A percentile compares a stretch with the other conserved stretches of the same genome.
These are phyloP conservation scores for Bryoglossum gracile DNA, from an alignment of 495 filamentous ascomycete species.

Conservation along the genomic window DNA sequence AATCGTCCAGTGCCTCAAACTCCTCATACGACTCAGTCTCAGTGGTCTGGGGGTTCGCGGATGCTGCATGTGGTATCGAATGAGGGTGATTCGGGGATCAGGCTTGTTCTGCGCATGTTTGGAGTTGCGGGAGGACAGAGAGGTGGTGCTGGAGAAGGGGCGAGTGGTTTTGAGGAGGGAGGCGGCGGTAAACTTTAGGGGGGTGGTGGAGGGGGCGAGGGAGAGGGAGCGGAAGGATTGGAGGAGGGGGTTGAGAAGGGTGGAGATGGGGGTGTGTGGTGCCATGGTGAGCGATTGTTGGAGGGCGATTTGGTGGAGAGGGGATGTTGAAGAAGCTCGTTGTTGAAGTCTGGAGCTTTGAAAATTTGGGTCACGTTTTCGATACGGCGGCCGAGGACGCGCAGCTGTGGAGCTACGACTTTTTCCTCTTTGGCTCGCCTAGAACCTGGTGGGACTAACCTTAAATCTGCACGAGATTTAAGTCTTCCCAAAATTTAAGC, in stretches of 20 bases:
- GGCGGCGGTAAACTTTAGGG: too few species aligned
- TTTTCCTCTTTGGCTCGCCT: too few species aligned
- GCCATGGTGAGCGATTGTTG: conserved; percentile 6
- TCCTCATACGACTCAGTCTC: conserved; percentile 76
- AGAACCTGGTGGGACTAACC: too few species aligned
- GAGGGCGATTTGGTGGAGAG: background rate
- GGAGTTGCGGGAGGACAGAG: conserved; percentile 1
- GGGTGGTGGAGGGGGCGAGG: conserved; percentile 1
- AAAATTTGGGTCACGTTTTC: background rate
- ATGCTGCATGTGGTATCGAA: conserved; percentile 26
- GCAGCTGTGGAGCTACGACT: too few species aligned
- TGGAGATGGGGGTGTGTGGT: conserved; percentile 6
- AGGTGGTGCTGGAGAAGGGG: conserved; percentile 6
- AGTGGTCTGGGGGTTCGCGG: conserved; percentile 45
- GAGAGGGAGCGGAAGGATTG: conserved; percentile 16
- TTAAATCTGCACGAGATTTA: too few species aligned
- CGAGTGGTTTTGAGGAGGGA: background rate
- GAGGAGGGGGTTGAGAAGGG: conserved; percentile 17
- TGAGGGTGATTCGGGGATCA: conserved; percentile 20
- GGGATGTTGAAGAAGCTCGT: background rate
- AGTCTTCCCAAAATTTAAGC: too few species aligned
- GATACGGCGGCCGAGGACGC: too few species aligned
- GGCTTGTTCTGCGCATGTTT: conserved; percentile 8
- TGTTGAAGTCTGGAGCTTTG: conserved; percentile 14
- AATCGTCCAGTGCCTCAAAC: conserved; percentile 97